Base-by-base conservation (phyloP, 495 filamentous ascomycete genomes). In the Wilcoxina mikolae region DNA sequence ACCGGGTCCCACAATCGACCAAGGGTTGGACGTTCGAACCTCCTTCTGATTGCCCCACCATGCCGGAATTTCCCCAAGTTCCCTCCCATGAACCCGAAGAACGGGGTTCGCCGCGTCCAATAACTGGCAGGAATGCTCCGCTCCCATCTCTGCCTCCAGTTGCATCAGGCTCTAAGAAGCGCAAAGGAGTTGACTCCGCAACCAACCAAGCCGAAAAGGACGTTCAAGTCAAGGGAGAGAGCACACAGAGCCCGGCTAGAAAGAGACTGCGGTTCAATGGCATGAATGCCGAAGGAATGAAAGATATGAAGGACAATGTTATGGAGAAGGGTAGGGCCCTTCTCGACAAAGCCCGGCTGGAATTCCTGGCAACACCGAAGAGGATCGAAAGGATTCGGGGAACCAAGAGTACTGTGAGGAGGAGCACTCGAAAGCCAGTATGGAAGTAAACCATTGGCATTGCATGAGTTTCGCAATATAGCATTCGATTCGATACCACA, bases 321-420 rank as follows among this genome's bases (percentile, higher is more conserved):
- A 42, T 20, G 57, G 18, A 33, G 22, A 59, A 31, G 45, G 54
- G 46, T 26, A 56, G 51, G 33, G 52, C 46, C 42, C 55, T 56
- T 22, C 15, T 59, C 24, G 18, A 51, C 1, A 56, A 53, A 22
- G 60, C 49, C 17, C 59, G 61, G 2, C 33, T 65, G 7, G 54
- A 65, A 50, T 41, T 46, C 7, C 53, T 65, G n/a, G 62, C 62
- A 7, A 58, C 58, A 1, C 62, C 62, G 15, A 65, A 61, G 56
- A 58, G 49, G 53, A 46, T 47, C 20, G 56, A 56, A 7, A 49
- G 22, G 45, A 5, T 7, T 9, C 7, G 39, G 7, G 39, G 4
- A 10, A 43, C 39, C 17, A 9, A 20, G 9, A 43, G 17, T 20
- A 18, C 9, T 1, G 50, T 24, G 18, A 39, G n/a, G 31, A 29